Conservation (phyloP, 371 early-diverging fungal genomes). For the Basidiobolus meristosporus region DNA sequence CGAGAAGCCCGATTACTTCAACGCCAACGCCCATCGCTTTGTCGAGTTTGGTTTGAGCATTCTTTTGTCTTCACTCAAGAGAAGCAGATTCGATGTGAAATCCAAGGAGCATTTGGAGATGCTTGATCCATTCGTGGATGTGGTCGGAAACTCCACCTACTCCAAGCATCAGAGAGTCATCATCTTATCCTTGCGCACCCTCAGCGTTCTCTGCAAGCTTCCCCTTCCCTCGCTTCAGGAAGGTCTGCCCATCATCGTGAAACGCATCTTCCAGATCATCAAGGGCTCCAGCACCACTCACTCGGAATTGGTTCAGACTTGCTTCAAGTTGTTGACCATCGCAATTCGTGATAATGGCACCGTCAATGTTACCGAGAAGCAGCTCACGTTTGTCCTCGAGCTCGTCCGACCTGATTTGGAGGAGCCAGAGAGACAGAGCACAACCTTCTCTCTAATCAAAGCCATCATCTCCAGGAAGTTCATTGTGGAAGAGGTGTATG, state of each 20-base stretch:
- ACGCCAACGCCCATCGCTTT: slow-evolving; percentile 69
- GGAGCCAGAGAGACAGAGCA: slow-evolving; percentile 62
- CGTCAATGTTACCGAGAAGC: slow-evolving; percentile 39
- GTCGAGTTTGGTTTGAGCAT: slow-evolving; percentile 80
- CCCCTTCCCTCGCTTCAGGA: slow-evolving; percentile 44
- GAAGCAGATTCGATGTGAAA: slow-evolving; percentile 33
- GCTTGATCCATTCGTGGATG: slow-evolving; percentile 59
- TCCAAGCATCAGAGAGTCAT: slow-evolving; percentile 56
- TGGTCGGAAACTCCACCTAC: slow-evolving; percentile 62
- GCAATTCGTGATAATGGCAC: slow-evolving; percentile 45
- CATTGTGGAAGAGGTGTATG: slow-evolving; percentile 75
- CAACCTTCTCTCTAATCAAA: slow-evolving; percentile 66
- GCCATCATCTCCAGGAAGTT: slow-evolving; percentile 72
- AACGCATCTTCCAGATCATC: slow-evolving; percentile 53
- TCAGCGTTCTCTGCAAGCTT: slow-evolving; percentile 35
- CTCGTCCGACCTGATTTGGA: slow-evolving; percentile 78
- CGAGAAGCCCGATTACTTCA: slow-evolving; percentile 25
- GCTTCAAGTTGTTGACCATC: slow-evolving; percentile 60
- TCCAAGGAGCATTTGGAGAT: slow-evolving; percentile 29
- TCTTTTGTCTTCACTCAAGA: slow-evolving; percentile 39
- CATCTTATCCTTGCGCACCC: slow-evolving; percentile 41
- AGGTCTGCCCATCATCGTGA: slow-evolving; percentile 49
- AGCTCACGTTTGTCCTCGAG: slow-evolving; percentile 56
- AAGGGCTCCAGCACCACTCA: slow-evolving; percentile 36
- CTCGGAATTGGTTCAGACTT: slow-evolving; percentile 52